phyloP scores from a whole-genome alignment of 768 basidiomycete genomes.

The Strobilomyces echinocephalus region DNA sequence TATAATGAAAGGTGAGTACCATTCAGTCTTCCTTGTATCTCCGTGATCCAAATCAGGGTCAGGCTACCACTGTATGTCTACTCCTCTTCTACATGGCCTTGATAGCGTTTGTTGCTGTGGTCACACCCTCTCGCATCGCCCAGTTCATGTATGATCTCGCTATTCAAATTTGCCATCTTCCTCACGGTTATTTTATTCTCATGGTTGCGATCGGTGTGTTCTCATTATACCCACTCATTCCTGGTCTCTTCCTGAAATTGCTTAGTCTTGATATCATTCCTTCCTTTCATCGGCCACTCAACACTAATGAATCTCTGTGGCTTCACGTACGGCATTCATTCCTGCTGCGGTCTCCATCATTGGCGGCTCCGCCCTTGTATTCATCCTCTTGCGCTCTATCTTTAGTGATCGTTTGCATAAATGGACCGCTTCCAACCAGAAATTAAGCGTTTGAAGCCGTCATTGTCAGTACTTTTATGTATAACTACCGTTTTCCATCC shows the following conservation, averaged over 20 bases:
- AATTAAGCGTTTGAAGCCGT: conserved; percentile 75
- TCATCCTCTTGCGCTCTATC: conserved; percentile 53
- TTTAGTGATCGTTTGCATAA: conserved; percentile 51
- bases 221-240: conserved; percentile 44
- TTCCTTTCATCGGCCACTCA: conserved; percentile 30
- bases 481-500: conserved; percentile 2
- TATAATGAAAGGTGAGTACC: conserved; percentile 49
- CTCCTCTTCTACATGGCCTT: conserved; percentile 53
- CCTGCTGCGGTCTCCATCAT: conserved; percentile 60
- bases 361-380: conserved; percentile 58
- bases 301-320: conserved; percentile 58
- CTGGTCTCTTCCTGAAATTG: conserved; percentile 32
- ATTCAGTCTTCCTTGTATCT: background rate
- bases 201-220: conserved; percentile 51
- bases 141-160: conserved; percentile 70
- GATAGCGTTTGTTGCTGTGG: conserved; percentile 40
- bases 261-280: conserved; percentile 29
- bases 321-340: conserved; percentile 76
- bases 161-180: conserved; percentile 52
- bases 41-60: conserved; percentile 4
- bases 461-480: conserved; percentile 43
- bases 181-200: conserved; percentile 61
- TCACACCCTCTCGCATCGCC: conserved; percentile 61
- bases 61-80: conserved; percentile 56
- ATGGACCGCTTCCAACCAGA: conserved; percentile 60